Evolutionary conservation across 1,284 basidiomycete species (phyloP).

Genomic region (Puccinia polysora): DNA sequence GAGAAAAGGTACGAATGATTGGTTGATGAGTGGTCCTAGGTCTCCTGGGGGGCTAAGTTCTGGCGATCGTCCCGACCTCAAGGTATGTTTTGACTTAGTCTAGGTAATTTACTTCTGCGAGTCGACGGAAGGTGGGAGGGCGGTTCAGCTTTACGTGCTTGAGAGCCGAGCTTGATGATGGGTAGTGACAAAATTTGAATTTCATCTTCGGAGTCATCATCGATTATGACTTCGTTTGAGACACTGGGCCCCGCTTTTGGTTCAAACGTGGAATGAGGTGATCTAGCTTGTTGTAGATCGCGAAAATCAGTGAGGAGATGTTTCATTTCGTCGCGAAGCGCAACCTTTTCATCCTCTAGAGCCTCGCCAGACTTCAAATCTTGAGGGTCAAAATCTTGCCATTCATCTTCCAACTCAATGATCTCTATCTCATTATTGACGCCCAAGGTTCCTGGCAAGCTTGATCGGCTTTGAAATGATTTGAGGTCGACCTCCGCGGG

Average conservation of each 20-base stretch:
- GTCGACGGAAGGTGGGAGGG: not conserved
- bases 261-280: not conserved
- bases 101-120: not conserved
- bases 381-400: constrained; percentile 36
- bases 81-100: too few relatives aligned
- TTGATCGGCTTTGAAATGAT: too few relatives aligned
- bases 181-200: not conserved
- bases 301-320: not conserved
- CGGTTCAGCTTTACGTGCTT: not conserved
- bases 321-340: constrained; percentile 17
- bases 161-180: not conserved
- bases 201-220: too few relatives aligned
- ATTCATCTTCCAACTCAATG: constrained; percentile 8
- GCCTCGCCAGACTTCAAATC: not conserved
- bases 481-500: not conserved
- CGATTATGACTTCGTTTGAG: not conserved
- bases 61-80: constrained; percentile 15
- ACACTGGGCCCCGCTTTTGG: not conserved
- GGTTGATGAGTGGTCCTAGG: not conserved
- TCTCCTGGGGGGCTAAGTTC: constrained; percentile 3
- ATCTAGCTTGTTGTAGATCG: not conserved
- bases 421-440: constrained; percentile 13
- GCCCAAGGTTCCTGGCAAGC: not conserved
- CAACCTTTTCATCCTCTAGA: not conserved
- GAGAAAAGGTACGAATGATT: not conserved